phyloP scores from a whole-genome alignment of 306 rosid genomes.

The Abrus precatorius region DNA sequence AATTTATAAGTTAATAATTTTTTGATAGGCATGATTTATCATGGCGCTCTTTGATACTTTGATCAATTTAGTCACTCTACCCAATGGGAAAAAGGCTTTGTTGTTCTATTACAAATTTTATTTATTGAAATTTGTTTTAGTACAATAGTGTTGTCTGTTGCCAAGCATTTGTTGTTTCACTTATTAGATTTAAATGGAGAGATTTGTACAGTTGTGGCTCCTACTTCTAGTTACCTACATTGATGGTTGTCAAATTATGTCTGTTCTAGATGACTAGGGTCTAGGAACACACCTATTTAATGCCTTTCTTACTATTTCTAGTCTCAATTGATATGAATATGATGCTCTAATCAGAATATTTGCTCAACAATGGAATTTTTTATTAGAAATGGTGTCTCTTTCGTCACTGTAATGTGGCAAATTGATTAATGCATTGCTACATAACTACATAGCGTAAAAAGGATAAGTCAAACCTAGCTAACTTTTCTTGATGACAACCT shows the following conservation, averaged over 20 bases:
- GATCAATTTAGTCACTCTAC: too few relatives aligned
- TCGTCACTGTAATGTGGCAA: conserved; percentile 44
- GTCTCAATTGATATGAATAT: background rate
- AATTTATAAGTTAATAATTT: too few relatives aligned
- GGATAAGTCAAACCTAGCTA: conserved; percentile 58
- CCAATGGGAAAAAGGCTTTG: too few relatives aligned
- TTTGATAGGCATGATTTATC: too few relatives aligned
- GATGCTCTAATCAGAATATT: conserved; percentile 17
- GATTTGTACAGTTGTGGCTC: conserved; percentile 17
- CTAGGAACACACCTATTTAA: conserved; percentile 35
- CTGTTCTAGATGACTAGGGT: background rate
- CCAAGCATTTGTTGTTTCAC: background rate
- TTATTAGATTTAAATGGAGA: background rate
- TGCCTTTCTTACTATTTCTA: conserved; percentile 12
- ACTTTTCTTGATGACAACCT: conserved; percentile 50
- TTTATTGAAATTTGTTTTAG: background rate
- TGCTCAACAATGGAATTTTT: conserved; percentile 31
- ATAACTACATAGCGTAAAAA: conserved; percentile 43
- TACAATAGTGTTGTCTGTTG: background rate
- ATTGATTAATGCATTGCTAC: conserved; percentile 42
- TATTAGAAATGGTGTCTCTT: background rate
- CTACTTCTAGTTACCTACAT: conserved; percentile 20
- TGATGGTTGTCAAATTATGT: conserved; percentile 36
- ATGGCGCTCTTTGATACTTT: too few relatives aligned
- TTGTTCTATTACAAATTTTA: background rate